These are phyloP conservation scores for Geotrichum citri-aurantii DNA, from an alignment of 1,139 yeast genomes.

Conservation along the genomic window DNA sequence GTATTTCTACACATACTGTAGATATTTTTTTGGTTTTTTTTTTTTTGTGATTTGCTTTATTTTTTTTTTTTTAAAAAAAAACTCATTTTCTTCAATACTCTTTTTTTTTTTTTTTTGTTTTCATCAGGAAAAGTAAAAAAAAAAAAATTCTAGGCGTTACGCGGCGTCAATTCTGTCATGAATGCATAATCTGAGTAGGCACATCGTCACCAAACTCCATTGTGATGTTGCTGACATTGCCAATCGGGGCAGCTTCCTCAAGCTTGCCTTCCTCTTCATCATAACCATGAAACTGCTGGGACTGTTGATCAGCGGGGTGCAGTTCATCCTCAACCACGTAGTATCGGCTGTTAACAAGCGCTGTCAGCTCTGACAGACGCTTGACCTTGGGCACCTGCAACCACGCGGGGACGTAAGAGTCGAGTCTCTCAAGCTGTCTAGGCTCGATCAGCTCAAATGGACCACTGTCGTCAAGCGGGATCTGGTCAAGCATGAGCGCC, in stretches of 20 bases:
- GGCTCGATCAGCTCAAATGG: conserved; percentile 83
- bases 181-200: conserved; percentile 11
- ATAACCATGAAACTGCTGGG: not conserved
- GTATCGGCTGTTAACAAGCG: conserved; percentile 36
- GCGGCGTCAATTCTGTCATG: not conserved
- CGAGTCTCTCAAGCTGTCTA: conserved; percentile 82
- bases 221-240: not conserved
- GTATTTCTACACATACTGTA: not conserved
- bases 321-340: not conserved
- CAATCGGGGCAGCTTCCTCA: not conserved
- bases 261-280: conserved; percentile 3
- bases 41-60: not conserved
- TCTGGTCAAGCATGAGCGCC: conserved; percentile 46
- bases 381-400: conserved; percentile 82
- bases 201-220: conserved; percentile 16
- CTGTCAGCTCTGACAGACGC: conserved; percentile 83
- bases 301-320: not conserved
- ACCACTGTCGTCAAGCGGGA: conserved; percentile 60
- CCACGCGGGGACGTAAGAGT: conserved; percentile 96
- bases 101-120: too few species aligned
- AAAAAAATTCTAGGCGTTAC: not conserved
- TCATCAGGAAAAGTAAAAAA: not conserved
- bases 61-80: not conserved
- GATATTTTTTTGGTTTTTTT: not conserved
- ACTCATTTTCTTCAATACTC: too few species aligned